Conservation (phyloP, 129 eudicot species). For the Chrysanthemum lavandulifolium region DNA sequence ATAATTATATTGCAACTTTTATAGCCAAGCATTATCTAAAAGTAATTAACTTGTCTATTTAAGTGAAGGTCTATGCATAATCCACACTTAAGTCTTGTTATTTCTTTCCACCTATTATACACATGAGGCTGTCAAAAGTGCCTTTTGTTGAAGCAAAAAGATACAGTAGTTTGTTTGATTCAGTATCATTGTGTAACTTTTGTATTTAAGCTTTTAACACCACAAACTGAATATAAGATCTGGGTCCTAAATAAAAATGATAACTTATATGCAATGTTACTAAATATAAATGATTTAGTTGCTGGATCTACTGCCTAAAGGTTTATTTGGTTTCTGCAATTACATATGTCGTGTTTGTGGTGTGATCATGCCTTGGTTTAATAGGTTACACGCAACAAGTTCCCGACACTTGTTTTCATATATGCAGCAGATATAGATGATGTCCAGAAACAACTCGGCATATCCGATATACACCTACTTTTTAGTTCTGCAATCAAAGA, state of each 20-base stretch:
- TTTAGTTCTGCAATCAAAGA: slow-evolving; percentile 52
- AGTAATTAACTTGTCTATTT: not conserved
- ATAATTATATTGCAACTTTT: not conserved
- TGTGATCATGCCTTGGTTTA: slow-evolving; percentile 51
- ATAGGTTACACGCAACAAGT: slow-evolving; percentile 52
- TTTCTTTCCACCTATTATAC: no score
- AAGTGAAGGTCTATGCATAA: not conserved
- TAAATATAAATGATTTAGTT: no score
- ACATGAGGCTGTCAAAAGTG: no score
- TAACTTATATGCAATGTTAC: not conserved
- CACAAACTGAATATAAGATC: no score
- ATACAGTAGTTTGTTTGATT: no score
- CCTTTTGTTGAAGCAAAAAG: no score
- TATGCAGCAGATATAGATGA: slow-evolving; percentile 79
- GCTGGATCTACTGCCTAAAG: not conserved
- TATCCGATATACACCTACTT: slow-evolving; percentile 65
- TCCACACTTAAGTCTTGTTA: not conserved
- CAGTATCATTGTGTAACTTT: no score
- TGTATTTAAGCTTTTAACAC: no score
- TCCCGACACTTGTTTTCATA: slow-evolving; percentile 52
- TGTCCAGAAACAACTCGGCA: slow-evolving; percentile 77
- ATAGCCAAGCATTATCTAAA: not conserved
- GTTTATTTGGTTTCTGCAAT: not conserved
- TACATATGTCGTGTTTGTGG: slow-evolving; percentile 70
- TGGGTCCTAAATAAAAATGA: no score